These are phyloP conservation scores for Aciculoconidium aculeatum DNA, from an alignment of 805 yeast genomes.

Conservation along the genomic window DNA sequence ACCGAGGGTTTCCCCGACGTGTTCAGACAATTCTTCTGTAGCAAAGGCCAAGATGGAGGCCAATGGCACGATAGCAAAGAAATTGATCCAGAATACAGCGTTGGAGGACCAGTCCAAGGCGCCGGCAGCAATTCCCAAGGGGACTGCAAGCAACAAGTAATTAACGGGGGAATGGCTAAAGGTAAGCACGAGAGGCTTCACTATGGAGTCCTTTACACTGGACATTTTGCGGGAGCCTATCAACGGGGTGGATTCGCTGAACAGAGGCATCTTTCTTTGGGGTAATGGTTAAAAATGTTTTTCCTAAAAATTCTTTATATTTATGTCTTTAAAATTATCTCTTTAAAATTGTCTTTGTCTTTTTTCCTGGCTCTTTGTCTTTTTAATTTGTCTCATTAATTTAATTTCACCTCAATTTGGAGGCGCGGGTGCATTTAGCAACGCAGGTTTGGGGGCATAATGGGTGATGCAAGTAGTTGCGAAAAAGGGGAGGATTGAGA, in stretches of 20 bases:
- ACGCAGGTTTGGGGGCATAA: too few species aligned
- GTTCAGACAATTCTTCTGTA: slow-evolving; percentile 84
- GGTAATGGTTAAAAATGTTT: too few species aligned
- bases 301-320: too few species aligned
- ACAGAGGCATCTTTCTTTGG: slow-evolving; percentile 6
- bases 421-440: too few species aligned
- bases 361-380: too few species aligned
- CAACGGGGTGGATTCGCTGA: slow-evolving; percentile 4
- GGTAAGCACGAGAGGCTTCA: slow-evolving; percentile 16
- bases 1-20: slow-evolving; percentile 88
- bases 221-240: slow-evolving; percentile 3
- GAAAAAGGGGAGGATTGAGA: too few species aligned
- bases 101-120: slow-evolving; percentile 46
- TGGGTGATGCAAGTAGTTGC: too few species aligned
- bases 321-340: too few species aligned
- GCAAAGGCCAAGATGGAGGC: slow-evolving; percentile 89
- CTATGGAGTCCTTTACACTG: slow-evolving; percentile 7
- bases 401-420: too few species aligned
- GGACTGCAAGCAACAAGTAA: slow-evolving; percentile 75
- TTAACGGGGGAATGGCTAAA: slow-evolving; percentile 67
- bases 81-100: slow-evolving; percentile 65
- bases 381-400: too few species aligned
- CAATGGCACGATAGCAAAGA: slow-evolving; percentile 85
- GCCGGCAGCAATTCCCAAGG: slow-evolving; percentile 79
- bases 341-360: too few species aligned